Evolutionary conservation across 192 early-diverging fungal species (phyloP), one percentile per base, ranked within the genome.

Genomic region (Allomyces arbusculus): DNA sequence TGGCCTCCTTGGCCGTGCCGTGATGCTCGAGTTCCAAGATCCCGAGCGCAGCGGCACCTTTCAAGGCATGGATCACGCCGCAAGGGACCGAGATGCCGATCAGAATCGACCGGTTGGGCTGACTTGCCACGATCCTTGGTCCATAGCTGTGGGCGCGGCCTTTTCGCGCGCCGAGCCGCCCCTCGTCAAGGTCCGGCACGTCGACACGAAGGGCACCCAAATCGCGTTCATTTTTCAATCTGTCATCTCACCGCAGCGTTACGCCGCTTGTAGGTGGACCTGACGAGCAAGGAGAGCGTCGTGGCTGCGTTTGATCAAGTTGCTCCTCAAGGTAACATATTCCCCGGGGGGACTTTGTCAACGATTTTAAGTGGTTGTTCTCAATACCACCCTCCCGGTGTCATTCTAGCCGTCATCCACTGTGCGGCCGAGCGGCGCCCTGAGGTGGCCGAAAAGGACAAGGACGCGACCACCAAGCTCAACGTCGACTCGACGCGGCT

Each of bases 341-440:
- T n/a, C n/a, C n/a, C n/a, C n/a, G n/a, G n/a, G n/a, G n/a, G n/a
- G n/a, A n/a, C n/a, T n/a, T n/a, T n/a, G n/a, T n/a, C n/a, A n/a
- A n/a, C n/a, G 9, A 55, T 24, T 69, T 10, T 22, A 40, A 8
- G 33, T 8, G 33, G 3, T 40, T 40, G 4, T 40, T 40, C 26
- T 66, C 20, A 66, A 22, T 6, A 63, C 4, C 44, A 5, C 44
- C 22, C 22, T 58, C 24, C 19, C 24, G 10, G 20, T 3, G 10
- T 10, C 67, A 50, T 6, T 43, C 68, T 76, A 76, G 83, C 74
- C 24, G 80, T 94, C 24, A 81, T 89, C 23, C 87, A 92, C 71
- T 89, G 88, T 68, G 91, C 91, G 14, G 91, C 90, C 28, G 91
- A 92, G 70, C 80, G 88, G 25, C 80, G 87, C 0, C 91, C 91